phyloP scores from a whole-genome alignment of 306 rosid species.

The Fragaria iinumae region DNA sequence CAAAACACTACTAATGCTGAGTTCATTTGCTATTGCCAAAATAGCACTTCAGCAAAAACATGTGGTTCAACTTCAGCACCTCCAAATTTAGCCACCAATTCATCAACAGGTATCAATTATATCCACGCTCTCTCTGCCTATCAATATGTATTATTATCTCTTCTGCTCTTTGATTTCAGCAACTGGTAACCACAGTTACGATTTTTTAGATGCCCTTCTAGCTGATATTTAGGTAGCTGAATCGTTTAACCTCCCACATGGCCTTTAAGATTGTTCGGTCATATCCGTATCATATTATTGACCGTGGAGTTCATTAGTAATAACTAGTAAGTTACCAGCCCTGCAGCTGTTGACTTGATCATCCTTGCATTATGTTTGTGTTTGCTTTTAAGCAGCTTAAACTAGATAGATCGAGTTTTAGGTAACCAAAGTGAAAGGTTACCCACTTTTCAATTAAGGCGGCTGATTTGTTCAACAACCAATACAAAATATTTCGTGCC shows the following conservation, averaged over 20 bases:
- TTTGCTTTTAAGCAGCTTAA: neutral
- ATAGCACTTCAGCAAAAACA: fast-evolving
- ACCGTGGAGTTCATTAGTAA: no score
- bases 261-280: neutral
- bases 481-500: neutral
- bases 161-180: neutral
- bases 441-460: neutral
- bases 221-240: neutral
- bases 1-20: neutral
- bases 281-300: neutral
- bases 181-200: neutral
- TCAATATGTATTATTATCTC: neutral
- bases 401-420: conserved; percentile 2
- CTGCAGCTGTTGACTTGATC: neutral
- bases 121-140: no score
- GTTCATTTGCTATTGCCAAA: neutral
- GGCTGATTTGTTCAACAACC: conserved; percentile 2
- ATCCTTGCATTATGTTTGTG: neutral
- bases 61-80: neutral
- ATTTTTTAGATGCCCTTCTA: neutral
- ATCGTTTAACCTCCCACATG: neutral
- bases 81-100: neutral
- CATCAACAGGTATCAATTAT: neutral
- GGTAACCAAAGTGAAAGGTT: neutral
- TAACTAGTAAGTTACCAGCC: neutral